These are phyloP conservation scores for Mortierella sp. DNA, from an alignment of 371 early-diverging fungal species.

Conservation along the genomic window DNA sequence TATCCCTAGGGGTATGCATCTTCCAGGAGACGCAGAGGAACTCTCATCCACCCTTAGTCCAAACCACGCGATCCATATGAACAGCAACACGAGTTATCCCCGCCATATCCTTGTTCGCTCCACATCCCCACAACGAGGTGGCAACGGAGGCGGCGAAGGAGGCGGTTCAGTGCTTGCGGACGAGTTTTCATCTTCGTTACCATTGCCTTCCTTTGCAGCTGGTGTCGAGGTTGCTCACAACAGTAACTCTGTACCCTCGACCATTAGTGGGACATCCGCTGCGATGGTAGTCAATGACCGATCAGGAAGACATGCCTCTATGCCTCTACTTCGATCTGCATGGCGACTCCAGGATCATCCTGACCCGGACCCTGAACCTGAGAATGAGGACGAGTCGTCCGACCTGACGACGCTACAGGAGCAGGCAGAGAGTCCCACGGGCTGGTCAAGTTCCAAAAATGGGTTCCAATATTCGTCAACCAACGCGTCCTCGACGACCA, in stretches of 20 bases:
- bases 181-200: conserved; percentile 34
- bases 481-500: conserved; percentile 46
- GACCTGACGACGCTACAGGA: neutral
- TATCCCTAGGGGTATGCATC: too few relatives aligned
- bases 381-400: too few relatives aligned
- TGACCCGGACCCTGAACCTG: conserved; percentile 6
- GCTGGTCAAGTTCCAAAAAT: too few relatives aligned
- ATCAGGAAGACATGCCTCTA: conserved; percentile 39
- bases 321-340: conserved; percentile 43
- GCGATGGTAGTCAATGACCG: conserved; percentile 11
- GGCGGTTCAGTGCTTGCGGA: neutral
- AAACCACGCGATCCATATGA: too few relatives aligned
- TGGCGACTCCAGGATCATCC: conserved; percentile 41
- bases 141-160: neutral
- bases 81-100: conserved; percentile 18
- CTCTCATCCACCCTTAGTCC: too few relatives aligned
- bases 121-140: conserved; percentile 18
- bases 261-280: too few relatives aligned
- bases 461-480: conserved; percentile 36
- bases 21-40: too few relatives aligned
- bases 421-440: conserved; percentile 10
- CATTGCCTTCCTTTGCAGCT: conserved; percentile 22
- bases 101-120: conserved; percentile 34
- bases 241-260: neutral
- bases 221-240: conserved; percentile 16